These are phyloP conservation scores for Coleophoma eucalyptorum DNA, from an alignment of 2,329 filamentous ascomycete species.

Conservation along the genomic window DNA sequence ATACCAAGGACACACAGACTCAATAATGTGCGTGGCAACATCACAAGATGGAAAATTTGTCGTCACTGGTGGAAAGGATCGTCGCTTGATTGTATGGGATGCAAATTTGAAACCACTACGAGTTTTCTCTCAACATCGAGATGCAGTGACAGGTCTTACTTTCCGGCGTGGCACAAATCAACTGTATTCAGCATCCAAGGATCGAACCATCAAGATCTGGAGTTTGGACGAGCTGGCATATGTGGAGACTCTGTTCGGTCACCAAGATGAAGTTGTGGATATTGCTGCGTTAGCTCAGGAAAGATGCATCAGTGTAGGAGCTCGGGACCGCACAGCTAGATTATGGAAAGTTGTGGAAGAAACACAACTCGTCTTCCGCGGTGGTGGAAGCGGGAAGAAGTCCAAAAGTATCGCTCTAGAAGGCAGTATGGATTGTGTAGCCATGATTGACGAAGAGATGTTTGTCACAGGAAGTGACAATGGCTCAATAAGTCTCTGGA, in stretches of 20 bases:
- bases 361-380: conserved; percentile 90
- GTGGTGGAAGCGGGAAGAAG: conserved; percentile 64
- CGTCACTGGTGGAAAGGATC: conserved; percentile 84
- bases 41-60: conserved; percentile 88
- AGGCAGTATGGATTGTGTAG: conserved; percentile 87
- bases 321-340: conserved; percentile 84
- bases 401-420: conserved; percentile 50
- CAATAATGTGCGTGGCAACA: conserved; percentile 80
- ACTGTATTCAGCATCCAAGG: conserved; percentile 84
- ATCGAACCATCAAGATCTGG: conserved; percentile 95
- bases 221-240: conserved; percentile 89
- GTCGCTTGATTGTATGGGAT: conserved; percentile 84
- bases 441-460: conserved; percentile 81
- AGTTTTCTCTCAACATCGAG: conserved; percentile 88
- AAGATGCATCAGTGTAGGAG: conserved; percentile 85
- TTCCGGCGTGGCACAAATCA: conserved; percentile 89
- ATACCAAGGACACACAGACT: conserved; percentile 74
- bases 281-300: conserved; percentile 81
- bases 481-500: conserved; percentile 83
- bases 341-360: conserved; percentile 97
- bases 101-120: conserved; percentile 75
- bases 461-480: conserved; percentile 96
- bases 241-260: conserved; percentile 91
- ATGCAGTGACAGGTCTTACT: conserved; percentile 77
- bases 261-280: conserved; percentile 86